Evolutionary conservation across 306 rosid genomes (phyloP).

Genomic region (Phaseolus lunatus): DNA sequence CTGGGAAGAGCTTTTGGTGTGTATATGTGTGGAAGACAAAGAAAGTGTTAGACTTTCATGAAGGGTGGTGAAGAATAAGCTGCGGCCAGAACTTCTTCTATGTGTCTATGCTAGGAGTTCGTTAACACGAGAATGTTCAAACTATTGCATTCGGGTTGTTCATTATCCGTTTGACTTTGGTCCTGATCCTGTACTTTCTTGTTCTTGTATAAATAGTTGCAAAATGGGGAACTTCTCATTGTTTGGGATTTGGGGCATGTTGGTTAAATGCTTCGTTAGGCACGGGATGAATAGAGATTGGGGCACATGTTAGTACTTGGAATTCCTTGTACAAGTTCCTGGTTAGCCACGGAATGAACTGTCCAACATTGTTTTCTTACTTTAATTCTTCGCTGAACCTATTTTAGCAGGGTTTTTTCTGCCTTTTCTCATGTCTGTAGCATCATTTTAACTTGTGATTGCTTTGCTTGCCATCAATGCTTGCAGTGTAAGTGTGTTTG

Average conservation of each 20-base stretch:
- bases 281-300: background rate
- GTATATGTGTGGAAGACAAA: background rate
- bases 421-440: constrained; percentile 27
- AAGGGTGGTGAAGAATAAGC: background rate
- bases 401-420: background rate
- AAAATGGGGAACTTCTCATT: background rate
- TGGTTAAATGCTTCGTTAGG: background rate
- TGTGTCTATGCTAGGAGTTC: background rate
- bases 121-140: background rate
- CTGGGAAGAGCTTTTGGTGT: background rate
- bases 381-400: background rate
- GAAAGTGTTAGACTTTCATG: background rate
- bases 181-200: background rate
- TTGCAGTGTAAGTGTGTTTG: constrained; percentile 87
- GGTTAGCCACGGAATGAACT: background rate
- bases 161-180: background rate
- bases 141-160: background rate
- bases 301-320: background rate
- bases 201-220: background rate
- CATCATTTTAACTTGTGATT: constrained; percentile 40
- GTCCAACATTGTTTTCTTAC: background rate
- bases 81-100: background rate
- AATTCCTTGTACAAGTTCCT: background rate
- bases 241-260: background rate
- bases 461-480: constrained; percentile 7